Conservation (phyloP, 2,329 filamentous ascomycete species). For the Aspergillus brunneoviolaceus region DNA sequence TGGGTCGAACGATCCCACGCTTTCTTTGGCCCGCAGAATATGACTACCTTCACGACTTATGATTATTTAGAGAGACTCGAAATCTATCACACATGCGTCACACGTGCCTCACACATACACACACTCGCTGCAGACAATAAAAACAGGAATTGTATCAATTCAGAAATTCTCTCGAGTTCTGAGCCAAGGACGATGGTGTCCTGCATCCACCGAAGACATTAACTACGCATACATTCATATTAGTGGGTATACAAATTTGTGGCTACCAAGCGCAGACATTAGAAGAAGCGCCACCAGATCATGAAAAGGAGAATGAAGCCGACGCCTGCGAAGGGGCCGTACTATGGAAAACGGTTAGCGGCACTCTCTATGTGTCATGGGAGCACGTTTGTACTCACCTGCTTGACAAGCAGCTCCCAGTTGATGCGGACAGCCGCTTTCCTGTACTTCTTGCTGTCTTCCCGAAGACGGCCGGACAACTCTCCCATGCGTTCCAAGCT, state of each 20-base stretch:
- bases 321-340: conserved; percentile 82
- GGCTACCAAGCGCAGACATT: conserved; percentile 16
- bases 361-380: background rate
- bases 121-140: background rate
- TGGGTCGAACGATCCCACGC: background rate
- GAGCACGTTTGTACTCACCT: conserved; percentile 50
- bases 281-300: conserved; percentile 93
- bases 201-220: conserved; percentile 35
- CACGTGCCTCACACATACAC: background rate
- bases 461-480: conserved; percentile 78
- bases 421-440: conserved; percentile 93
- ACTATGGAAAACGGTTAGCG: conserved; percentile 50
- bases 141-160: background rate
- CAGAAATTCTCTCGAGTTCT: background rate
- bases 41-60: background rate
- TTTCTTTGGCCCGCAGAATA: background rate
- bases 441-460: conserved; percentile 93
- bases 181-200: conserved; percentile 23
- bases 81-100: background rate
- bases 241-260: conserved; percentile 18
- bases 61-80: background rate
- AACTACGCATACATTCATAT: conserved; percentile 41
- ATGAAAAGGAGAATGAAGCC: conserved; percentile 82
- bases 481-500: conserved; percentile 96
- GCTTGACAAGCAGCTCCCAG: conserved; percentile 94